These are phyloP conservation scores for Paraphaeosphaeria minitans DNA, from an alignment of 2,329 filamentous ascomycete genomes.

Conservation along the genomic window DNA sequence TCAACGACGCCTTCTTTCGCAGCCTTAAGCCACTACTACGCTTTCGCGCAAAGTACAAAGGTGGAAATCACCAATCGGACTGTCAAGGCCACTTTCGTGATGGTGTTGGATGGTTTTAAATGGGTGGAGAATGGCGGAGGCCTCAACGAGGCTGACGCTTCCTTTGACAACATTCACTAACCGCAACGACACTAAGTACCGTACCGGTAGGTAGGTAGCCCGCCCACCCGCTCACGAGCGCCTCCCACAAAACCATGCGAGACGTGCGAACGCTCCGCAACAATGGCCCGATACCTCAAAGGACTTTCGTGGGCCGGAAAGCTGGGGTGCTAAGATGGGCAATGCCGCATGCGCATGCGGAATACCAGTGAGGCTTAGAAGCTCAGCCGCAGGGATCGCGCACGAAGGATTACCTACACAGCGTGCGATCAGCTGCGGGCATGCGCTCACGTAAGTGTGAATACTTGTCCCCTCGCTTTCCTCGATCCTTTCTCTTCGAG, in stretches of 20 bases:
- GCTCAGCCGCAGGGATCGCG: constrained; percentile 9
- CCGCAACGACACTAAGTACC: background rate
- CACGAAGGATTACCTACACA: constrained; percentile 1
- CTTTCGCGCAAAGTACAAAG: background rate
- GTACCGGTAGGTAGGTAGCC: too few relatives aligned
- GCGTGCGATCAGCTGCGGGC: constrained; percentile 1
- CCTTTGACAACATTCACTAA: background rate
- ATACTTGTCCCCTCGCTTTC: constrained; percentile 6
- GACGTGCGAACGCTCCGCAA: constrained; percentile 1
- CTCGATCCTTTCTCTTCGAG: background rate
- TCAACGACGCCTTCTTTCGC: background rate
- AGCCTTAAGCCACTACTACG: background rate
- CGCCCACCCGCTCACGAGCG: constrained; percentile 1
- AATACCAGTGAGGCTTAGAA: constrained; percentile 12
- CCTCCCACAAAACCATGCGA: constrained; percentile 4
- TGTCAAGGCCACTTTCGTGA: background rate
- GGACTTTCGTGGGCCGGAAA: constrained; percentile 1
- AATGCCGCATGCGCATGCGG: too few relatives aligned
- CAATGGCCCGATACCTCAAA: constrained; percentile 7
- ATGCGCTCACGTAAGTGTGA: background rate
- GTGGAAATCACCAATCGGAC: background rate
- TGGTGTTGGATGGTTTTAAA: background rate
- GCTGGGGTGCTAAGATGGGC: constrained; percentile 7
- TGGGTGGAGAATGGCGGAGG: background rate
- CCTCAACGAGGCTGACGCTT: constrained; percentile 3